These are phyloP conservation scores for Aspergillus aculeatinus DNA, from an alignment of 2,329 filamentous ascomycete species.

Conservation along the genomic window DNA sequence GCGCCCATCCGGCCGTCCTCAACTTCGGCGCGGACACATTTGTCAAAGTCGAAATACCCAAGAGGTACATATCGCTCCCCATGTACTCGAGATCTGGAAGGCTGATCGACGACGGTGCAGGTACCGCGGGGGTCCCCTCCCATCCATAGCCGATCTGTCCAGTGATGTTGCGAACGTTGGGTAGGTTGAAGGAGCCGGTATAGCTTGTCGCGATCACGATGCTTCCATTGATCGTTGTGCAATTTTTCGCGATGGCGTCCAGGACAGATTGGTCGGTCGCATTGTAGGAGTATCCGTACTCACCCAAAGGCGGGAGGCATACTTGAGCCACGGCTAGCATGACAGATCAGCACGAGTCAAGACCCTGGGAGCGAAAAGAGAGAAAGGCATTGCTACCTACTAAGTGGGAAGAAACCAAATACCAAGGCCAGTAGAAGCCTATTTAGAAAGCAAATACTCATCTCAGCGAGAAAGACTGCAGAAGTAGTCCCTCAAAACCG, in stretches of 20 bases:
- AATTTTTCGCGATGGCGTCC: neutral
- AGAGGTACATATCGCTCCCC: neutral
- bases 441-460: too few species aligned
- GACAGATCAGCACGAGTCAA: neutral
- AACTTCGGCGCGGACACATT: neutral
- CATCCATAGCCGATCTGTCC: neutral
- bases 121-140: neutral
- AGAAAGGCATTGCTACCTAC: too few species aligned
- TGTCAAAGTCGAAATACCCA: neutral
- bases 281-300: neutral
- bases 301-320: neutral
- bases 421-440: too few species aligned
- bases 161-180: neutral
- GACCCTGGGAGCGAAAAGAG: too few species aligned
- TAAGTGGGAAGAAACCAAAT: too few species aligned
- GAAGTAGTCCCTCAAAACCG: too few species aligned
- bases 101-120: neutral
- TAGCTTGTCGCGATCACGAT: neutral
- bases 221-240: neutral
- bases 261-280: neutral
- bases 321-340: neutral
- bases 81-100: neutral
- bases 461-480: too few species aligned
- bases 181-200: neutral
- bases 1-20: neutral